These are phyloP conservation scores for Tilletia horrida DNA, from an alignment of 1,284 basidiomycete species.

Conservation along the genomic window DNA sequence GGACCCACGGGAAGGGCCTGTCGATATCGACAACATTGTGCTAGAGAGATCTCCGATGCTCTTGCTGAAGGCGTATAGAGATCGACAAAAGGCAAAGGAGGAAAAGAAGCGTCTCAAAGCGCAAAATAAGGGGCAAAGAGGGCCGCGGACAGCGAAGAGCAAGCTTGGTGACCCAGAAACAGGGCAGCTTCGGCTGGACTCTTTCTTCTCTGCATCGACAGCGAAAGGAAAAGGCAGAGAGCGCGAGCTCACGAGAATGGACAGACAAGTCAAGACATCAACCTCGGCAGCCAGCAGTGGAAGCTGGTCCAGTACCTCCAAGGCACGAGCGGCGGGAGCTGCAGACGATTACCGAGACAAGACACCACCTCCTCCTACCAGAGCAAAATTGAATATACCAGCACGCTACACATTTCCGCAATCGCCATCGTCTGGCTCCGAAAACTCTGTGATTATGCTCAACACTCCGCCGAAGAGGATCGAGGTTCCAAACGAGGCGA, in stretches of 20 bases:
- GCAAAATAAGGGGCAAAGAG: not conserved
- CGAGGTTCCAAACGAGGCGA: not conserved
- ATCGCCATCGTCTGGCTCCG: not conserved
- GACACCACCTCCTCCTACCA: not conserved
- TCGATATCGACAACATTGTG: not conserved
- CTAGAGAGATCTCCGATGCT: not conserved
- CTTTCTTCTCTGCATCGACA: not conserved
- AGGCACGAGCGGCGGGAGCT: too few species aligned
- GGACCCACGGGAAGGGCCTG: not conserved
- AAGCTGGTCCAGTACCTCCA: too few species aligned
- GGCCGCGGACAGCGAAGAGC: not conserved
- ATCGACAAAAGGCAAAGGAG: not conserved
- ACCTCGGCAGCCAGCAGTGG: too few species aligned
- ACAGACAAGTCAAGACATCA: not conserved
- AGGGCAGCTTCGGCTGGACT: not conserved
- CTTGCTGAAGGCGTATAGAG: not conserved
- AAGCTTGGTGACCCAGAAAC: not conserved
- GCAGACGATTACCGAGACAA: too few species aligned
- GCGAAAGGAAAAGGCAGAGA: constrained; percentile 2
- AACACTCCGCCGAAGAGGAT: not conserved
- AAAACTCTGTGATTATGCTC: not conserved
- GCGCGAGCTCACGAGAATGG: not conserved
- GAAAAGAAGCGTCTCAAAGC: constrained; percentile 5
- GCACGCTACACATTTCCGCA: not conserved
- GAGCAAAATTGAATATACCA: not conserved